Conservation (phyloP, 1,284 basidiomycete genomes). For the Sporisorium graminicola region DNA sequence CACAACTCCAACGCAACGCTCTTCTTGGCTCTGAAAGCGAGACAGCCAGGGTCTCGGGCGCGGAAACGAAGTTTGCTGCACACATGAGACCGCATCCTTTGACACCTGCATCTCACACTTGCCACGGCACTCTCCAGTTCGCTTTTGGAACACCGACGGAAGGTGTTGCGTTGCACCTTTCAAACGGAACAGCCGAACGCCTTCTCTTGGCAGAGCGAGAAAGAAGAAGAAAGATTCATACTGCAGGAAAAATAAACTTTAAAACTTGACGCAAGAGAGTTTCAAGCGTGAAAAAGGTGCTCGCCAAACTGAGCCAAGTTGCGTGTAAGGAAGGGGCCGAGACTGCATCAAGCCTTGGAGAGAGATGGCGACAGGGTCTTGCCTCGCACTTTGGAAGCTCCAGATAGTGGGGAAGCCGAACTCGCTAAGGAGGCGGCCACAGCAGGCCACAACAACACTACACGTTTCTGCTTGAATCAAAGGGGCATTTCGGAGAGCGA, state of each 20-base stretch:
- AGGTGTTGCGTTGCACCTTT: slow-evolving; percentile 11
- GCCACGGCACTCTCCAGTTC: neutral
- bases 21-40: neutral
- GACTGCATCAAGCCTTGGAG: neutral
- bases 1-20: neutral
- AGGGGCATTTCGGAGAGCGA: neutral
- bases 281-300: slow-evolving; percentile 1
- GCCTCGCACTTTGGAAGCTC: neutral
- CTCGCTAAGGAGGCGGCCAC: slow-evolving; percentile 2
- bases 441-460: neutral
- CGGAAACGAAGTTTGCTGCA: neutral
- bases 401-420: slow-evolving; percentile 4
- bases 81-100: neutral
- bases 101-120: neutral
- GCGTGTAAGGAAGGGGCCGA: neutral
- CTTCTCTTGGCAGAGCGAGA: neutral
- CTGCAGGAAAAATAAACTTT: neutral
- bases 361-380: slow-evolving; percentile 2
- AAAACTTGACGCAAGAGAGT: neutral
- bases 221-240: slow-evolving; percentile 5
- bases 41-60: slow-evolving; percentile 1
- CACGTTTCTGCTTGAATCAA: neutral
- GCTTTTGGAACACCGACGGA: no score
- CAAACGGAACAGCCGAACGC: slow-evolving; percentile 1
- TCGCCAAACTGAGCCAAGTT: neutral